A percentile compares a stretch with the other conserved stretches of the same genome.
These are phyloP conservation scores for Aspergillus sp. DNA, from an alignment of 2,329 filamentous ascomycete species.

Conservation along the genomic window DNA sequence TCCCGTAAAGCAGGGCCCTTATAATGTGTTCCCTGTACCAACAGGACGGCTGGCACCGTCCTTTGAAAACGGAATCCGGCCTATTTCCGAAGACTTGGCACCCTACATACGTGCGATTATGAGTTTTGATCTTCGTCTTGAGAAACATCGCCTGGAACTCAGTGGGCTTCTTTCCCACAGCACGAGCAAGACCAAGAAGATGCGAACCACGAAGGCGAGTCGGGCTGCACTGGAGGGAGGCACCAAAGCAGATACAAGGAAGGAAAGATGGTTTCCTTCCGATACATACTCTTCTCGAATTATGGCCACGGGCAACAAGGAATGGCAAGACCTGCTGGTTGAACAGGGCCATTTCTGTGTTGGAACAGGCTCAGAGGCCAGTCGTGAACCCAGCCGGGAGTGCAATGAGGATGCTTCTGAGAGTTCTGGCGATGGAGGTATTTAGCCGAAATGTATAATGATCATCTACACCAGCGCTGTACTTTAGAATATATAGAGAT, in stretches of 20 bases:
- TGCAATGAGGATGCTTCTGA: constrained; percentile 12
- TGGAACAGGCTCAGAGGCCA: constrained; percentile 4
- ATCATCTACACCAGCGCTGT: neutral
- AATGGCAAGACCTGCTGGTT: constrained; percentile 36
- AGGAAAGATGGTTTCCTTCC: constrained; percentile 67
- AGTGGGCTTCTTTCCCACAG: constrained; percentile 60
- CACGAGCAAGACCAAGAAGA: constrained; percentile 49
- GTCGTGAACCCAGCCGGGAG: constrained; percentile 9
- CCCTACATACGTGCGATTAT: constrained; percentile 88
- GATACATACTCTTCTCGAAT: constrained; percentile 58
- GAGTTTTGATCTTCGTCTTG: constrained; percentile 66
- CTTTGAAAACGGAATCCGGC: constrained; percentile 66
- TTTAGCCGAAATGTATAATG: constrained; percentile 1
- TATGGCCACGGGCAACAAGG: constrained; percentile 56
- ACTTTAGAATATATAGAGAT: neutral
- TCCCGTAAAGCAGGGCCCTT: constrained; percentile 40
- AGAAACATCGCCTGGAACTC: constrained; percentile 61
- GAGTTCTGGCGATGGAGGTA: constrained; percentile 12
- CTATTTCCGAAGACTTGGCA: constrained; percentile 72
- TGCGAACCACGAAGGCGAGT: constrained; percentile 68
- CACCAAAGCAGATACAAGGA: constrained; percentile 59
- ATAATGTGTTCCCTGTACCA: constrained; percentile 26
- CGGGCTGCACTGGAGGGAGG: constrained; percentile 74
- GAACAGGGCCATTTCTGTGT: constrained; percentile 28
- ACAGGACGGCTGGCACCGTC: constrained; percentile 53